Conservation (phyloP, 2,329 filamentous ascomycete genomes). For the Xylariaceae sp. region DNA sequence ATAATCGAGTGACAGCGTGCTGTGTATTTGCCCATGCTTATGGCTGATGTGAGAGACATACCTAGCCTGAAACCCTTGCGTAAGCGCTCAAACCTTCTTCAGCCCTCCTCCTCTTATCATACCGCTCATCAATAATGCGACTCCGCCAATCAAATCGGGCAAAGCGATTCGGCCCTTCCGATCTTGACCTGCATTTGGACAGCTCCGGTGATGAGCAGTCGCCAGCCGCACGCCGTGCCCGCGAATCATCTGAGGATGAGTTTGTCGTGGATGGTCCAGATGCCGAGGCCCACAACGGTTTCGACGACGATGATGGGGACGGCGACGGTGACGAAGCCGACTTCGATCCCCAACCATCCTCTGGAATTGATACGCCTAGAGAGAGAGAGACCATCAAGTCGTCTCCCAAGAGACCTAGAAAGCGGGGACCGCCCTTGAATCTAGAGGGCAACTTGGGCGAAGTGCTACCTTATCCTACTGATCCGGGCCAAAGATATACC, state of each 20-base stretch:
- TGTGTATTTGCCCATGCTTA: not conserved
- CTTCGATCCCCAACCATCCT: not conserved
- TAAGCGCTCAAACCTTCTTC: constrained; percentile 5
- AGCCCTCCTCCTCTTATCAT: not conserved
- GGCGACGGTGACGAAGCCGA: constrained; percentile 1
- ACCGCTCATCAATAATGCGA: constrained; percentile 19
- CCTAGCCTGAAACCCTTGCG: constrained; percentile 3
- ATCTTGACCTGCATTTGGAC: constrained; percentile 11
- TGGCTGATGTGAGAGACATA: not conserved
- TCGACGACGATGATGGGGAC: constrained; percentile 8
- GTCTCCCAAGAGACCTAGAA: constrained; percentile 6
- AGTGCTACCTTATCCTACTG: constrained; percentile 27
- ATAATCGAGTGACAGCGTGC: not conserved
- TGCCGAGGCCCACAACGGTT: constrained; percentile 6
- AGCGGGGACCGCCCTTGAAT: constrained; percentile 11
- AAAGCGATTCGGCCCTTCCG: constrained; percentile 21
- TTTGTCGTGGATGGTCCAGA: constrained; percentile 18
- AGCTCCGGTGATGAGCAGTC: constrained; percentile 17
- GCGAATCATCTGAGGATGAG: constrained; percentile 22
- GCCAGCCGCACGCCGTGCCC: constrained; percentile 3
- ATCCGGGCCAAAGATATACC: constrained; percentile 29
- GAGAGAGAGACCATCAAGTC: constrained; percentile 2
- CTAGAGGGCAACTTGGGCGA: constrained; percentile 11
- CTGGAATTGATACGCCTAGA: not conserved
- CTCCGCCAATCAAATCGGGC: constrained; percentile 26